phyloP scores from a whole-genome alignment of 179 eudicot genomes.

The Gypsophila paniculata region DNA sequence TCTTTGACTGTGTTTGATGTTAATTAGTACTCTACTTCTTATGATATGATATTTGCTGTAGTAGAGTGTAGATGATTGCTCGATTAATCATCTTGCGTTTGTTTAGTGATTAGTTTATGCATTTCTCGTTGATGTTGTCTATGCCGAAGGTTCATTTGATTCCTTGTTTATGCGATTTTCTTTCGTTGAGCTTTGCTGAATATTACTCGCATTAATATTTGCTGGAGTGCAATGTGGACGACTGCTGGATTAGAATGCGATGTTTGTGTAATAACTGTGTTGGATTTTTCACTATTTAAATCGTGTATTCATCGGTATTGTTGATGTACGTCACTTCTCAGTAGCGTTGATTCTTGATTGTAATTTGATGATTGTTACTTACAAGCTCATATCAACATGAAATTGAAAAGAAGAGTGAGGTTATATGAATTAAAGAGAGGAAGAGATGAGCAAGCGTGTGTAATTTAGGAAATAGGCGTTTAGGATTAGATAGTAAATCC shows the following conservation, averaged over 20 bases:
- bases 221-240: background rate
- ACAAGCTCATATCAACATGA: background rate
- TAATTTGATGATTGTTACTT: background rate
- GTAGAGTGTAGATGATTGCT: background rate
- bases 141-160: background rate
- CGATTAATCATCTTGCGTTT: background rate
- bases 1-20: too few species aligned
- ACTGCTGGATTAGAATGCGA: background rate
- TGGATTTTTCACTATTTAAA: too few species aligned
- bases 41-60: background rate
- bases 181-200: background rate
- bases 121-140: background rate
- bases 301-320: too few species aligned
- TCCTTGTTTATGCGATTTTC: too few species aligned
- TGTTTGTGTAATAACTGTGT: background rate
- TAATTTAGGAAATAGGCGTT: background rate
- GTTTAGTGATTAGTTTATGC: background rate
- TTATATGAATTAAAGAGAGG: background rate
- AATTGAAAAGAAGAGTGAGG: background rate
- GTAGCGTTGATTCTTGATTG: slow-evolving; percentile 2
- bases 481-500: background rate
- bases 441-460: background rate
- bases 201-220: background rate
- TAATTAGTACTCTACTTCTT: too few species aligned
- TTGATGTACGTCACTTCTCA: too few species aligned